Evolutionary conservation across 2,329 filamentous ascomycete species (phyloP).

Genomic region (Stromatinia cepivora): DNA sequence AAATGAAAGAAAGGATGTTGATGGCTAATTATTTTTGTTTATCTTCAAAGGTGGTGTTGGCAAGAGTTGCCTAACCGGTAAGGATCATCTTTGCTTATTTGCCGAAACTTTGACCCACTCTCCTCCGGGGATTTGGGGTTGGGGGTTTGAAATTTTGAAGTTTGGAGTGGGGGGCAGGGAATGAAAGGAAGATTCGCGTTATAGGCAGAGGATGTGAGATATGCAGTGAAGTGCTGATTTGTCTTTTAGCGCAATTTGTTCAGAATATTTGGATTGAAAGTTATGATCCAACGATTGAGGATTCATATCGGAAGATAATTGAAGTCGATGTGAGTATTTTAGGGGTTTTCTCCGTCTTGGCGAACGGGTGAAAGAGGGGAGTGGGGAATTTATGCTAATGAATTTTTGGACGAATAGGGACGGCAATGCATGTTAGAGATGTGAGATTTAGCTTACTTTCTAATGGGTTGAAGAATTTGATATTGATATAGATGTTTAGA

Average conservation of each 20-base stretch:
- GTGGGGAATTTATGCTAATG: slow-evolving; percentile 21
- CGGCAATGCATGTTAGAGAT: slow-evolving; percentile 74
- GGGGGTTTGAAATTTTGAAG: slow-evolving; percentile 3
- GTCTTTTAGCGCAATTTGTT: slow-evolving; percentile 64
- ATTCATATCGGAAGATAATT: slow-evolving; percentile 60
- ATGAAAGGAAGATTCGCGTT: background rate
- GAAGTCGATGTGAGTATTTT: slow-evolving; percentile 64
- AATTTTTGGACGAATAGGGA: slow-evolving; percentile 48
- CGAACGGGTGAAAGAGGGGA: background rate
- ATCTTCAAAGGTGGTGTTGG: slow-evolving; percentile 63
- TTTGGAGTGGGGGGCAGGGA: background rate
- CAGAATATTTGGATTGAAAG: slow-evolving; percentile 75
- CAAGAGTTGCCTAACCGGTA: slow-evolving; percentile 74
- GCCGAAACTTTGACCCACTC: slow-evolving; percentile 21
- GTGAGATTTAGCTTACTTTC: slow-evolving; percentile 44
- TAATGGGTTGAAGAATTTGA: background rate
- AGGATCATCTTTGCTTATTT: slow-evolving; percentile 30
- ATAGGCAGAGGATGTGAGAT: background rate
- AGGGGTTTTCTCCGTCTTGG: background rate
- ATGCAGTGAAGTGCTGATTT: background rate
- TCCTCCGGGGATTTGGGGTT: slow-evolving; percentile 10
- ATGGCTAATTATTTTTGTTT: slow-evolving; percentile 36
- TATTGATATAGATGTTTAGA: slow-evolving; percentile 41
- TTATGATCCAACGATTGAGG: slow-evolving; percentile 63
- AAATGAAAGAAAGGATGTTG: background rate